A percentile compares a stretch with the other conserved stretches of the same genome.
phyloP scores from a whole-genome alignment of 2,329 filamentous ascomycete genomes.

The Drechslerella stenobrocha region DNA sequence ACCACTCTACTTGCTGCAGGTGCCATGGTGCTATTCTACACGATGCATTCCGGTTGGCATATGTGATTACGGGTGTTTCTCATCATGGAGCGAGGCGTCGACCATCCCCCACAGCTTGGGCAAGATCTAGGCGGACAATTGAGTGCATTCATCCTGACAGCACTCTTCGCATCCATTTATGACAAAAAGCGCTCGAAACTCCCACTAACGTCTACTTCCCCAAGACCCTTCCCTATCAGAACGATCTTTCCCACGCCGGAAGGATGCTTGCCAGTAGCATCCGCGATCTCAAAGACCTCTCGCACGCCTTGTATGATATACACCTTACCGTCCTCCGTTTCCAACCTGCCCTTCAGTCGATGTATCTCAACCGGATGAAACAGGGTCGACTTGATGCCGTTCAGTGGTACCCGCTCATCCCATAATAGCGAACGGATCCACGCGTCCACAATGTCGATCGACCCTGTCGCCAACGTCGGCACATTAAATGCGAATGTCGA shows the following conservation, averaged over 20 bases:
- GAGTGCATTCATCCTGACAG: background rate
- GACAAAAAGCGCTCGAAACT: constrained; percentile 55
- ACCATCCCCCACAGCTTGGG: background rate
- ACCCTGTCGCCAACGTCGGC: constrained; percentile 62
- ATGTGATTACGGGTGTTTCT: background rate
- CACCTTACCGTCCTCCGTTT: constrained; percentile 65
- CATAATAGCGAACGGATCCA: constrained; percentile 85
- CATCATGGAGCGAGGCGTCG: background rate
- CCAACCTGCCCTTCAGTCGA: constrained; percentile 78
- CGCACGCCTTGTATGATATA: constrained; percentile 88
- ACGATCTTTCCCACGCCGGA: constrained; percentile 63
- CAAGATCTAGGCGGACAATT: constrained; percentile 1
- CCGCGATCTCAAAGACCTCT: constrained; percentile 89
- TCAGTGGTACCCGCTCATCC: constrained; percentile 68
- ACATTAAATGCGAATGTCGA: constrained; percentile 76
- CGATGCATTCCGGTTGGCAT: background rate
- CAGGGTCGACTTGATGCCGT: constrained; percentile 54
- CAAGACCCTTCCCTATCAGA: constrained; percentile 65
- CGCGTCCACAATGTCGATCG: constrained; percentile 69
- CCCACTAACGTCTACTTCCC: constrained; percentile 60
- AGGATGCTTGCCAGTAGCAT: constrained; percentile 56
- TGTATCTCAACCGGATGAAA: constrained; percentile 70
- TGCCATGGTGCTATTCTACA: background rate
- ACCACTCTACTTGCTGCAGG: background rate
- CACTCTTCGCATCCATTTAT: constrained; percentile 1